A percentile compares a stretch with the other conserved stretches of the same genome.
Conservation (phyloP, 495 filamentous ascomycete genomes). For the Tuber borchii region DNA sequence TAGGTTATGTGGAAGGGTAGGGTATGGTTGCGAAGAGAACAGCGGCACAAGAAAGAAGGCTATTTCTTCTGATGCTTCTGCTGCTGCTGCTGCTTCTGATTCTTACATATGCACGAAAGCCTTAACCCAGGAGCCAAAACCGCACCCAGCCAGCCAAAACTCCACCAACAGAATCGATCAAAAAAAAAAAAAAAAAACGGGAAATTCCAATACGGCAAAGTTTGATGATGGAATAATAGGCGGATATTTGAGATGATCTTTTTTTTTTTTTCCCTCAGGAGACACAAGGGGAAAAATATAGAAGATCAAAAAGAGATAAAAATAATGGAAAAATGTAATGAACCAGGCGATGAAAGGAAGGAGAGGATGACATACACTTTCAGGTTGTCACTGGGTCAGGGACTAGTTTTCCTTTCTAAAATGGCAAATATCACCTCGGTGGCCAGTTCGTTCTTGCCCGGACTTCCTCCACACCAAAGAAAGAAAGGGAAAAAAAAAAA, state of each 20-base stretch:
- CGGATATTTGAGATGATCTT: not conserved
- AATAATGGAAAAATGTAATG: not conserved
- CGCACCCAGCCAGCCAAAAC: not conserved
- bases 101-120: slow-evolving; percentile 5
- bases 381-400: not conserved
- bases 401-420: not conserved
- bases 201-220: slow-evolving; percentile 1
- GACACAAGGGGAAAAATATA: not conserved
- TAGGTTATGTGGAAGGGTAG: not conserved
- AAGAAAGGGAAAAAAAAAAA: not conserved
- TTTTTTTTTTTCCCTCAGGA: not conserved
- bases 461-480: not conserved
- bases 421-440: not conserved
- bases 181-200: slow-evolving; percentile 1
- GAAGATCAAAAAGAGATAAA: not conserved
- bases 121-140: slow-evolving; percentile 1
- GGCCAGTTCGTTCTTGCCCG: not conserved
- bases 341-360: not conserved
- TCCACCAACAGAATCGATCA: not conserved
- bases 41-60: not conserved
- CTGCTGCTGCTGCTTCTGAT: not conserved
- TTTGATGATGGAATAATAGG: not conserved
- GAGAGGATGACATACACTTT: slow-evolving; percentile 4
- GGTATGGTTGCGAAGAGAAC: not conserved
- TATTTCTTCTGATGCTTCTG: not conserved